Percentiles rank a stretch among this genome's conserved stretches.
phyloP scores from a whole-genome alignment of 1,139 yeast species.

The Entelexis sorbosivorans region DNA sequence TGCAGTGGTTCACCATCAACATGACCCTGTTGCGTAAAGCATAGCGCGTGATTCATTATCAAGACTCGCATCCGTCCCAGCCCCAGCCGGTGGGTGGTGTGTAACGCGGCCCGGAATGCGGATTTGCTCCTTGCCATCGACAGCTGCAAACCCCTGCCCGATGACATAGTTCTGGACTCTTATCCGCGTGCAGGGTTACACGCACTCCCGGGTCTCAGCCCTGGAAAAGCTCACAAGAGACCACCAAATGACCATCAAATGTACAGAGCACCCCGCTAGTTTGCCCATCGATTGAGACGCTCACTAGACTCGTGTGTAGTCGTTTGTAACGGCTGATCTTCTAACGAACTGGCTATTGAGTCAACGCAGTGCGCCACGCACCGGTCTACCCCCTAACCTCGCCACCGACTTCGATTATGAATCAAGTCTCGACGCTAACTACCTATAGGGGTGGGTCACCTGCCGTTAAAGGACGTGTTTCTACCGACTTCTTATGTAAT shows the following conservation, averaged over 20 bases:
- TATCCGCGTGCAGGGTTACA: neutral
- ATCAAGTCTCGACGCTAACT: neutral
- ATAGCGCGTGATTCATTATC: no score
- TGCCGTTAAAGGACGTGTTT: conserved; percentile 4
- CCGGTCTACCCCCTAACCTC: neutral
- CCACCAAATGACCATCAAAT: neutral
- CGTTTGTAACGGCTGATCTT: no score
- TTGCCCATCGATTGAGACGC: no score
- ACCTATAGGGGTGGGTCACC: conserved; percentile 9
- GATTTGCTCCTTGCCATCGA: neutral
- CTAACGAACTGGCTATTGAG: no score
- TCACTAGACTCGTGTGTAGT: neutral
- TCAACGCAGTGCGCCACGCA: neutral
- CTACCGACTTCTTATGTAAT: neutral
- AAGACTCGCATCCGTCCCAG: no score
- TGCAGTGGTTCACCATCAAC: no score
- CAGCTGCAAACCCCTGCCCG: neutral
- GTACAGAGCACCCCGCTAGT: neutral
- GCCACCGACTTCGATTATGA: neutral
- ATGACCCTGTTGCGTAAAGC: no score
- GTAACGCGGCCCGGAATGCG: neutral
- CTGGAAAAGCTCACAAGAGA: neutral
- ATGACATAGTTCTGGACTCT: neutral
- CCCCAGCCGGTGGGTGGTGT: no score
- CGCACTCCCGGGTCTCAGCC: neutral